Percentiles rank a stretch among this genome's conserved stretches.
These are phyloP conservation scores for Calonectria naviculata DNA, from an alignment of 2,329 filamentous ascomycete genomes.

Conservation along the genomic window DNA sequence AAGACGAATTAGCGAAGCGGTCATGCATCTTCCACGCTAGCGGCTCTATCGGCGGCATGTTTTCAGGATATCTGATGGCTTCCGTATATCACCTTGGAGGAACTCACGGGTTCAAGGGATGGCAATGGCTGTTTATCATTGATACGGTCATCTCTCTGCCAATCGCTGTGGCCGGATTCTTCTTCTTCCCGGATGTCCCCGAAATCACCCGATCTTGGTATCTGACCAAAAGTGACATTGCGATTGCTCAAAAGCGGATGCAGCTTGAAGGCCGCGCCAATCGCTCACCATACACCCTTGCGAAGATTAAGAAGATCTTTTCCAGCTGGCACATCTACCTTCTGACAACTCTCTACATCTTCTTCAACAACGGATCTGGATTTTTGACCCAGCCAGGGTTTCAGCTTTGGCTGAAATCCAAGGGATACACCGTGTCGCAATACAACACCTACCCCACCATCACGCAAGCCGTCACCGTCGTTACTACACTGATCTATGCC, in stretches of 20 bases:
- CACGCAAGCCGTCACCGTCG: slow-evolving; percentile 61
- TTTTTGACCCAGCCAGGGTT: slow-evolving; percentile 66
- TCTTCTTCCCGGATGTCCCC: slow-evolving; percentile 46
- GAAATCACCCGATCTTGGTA: slow-evolving; percentile 42
- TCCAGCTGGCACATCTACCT: slow-evolving; percentile 73
- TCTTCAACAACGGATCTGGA: slow-evolving; percentile 70
- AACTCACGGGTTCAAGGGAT: slow-evolving; percentile 58
- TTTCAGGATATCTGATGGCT: slow-evolving; percentile 46
- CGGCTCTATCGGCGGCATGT: slow-evolving; percentile 39
- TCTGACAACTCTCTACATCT: slow-evolving; percentile 68
- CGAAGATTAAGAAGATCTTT: slow-evolving; percentile 70
- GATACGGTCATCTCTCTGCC: slow-evolving; percentile 49
- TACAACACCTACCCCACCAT: slow-evolving; percentile 69
- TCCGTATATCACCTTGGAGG: slow-evolving; percentile 54
- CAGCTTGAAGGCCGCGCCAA: slow-evolving; percentile 56
- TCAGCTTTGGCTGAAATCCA: slow-evolving; percentile 57
- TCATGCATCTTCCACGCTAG: slow-evolving; percentile 54
- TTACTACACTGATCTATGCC: slow-evolving; percentile 71
- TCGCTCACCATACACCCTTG: slow-evolving; percentile 50
- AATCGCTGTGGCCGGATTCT: slow-evolving; percentile 46
- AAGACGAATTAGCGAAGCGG: slow-evolving; percentile 54
- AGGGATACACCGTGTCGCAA: slow-evolving; percentile 53
- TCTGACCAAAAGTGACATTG: slow-evolving; percentile 39
- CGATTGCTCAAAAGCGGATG: slow-evolving; percentile 44
- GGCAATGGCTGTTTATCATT: slow-evolving; percentile 53